Evolutionary conservation across 768 basidiomycete species (phyloP).

Genomic region (Leccinum olivaceopallidum): DNA sequence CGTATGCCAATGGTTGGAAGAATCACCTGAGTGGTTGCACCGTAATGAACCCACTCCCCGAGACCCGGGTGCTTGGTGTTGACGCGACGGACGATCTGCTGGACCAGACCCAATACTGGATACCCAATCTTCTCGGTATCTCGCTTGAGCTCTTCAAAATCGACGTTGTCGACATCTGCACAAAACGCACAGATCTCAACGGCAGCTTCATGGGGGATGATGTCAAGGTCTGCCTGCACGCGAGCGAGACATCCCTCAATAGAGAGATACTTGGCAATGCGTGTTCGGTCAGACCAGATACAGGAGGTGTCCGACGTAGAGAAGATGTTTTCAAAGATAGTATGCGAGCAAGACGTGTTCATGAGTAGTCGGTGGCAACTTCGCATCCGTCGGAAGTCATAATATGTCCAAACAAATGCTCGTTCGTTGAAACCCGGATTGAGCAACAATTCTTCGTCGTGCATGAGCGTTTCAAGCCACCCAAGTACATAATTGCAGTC

Average conservation of each 20-base stretch:
- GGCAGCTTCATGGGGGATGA: conserved; percentile 43
- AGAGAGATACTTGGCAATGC: conserved; percentile 26
- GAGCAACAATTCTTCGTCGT: too few relatives aligned
- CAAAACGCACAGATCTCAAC: conserved; percentile 37
- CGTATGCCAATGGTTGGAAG: background rate
- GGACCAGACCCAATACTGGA: conserved; percentile 45
- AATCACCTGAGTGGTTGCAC: conserved; percentile 47
- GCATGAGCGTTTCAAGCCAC: too few relatives aligned
- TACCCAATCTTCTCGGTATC: conserved; percentile 47
- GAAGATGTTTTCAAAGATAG: conserved; percentile 41
- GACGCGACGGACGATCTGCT: conserved; percentile 41
- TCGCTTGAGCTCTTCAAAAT: conserved; percentile 39
- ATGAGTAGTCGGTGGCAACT: too few relatives aligned
- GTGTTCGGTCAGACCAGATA: conserved; percentile 42
- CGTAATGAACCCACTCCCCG: conserved; percentile 51
- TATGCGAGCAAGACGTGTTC: conserved; percentile 6
- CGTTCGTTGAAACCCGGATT: too few relatives aligned
- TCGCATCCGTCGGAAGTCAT: too few relatives aligned
- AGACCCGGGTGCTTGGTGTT: conserved; percentile 35
- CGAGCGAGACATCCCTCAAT: conserved; percentile 36
- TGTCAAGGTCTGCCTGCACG: conserved; percentile 39
- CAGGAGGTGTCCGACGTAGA: conserved; percentile 38
- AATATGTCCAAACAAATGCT: too few relatives aligned
- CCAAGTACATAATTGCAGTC: too few relatives aligned
- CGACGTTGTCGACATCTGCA: conserved; percentile 34